Conservation (phyloP, 169 alveolate species). For the Plasmodium vivax region DNA sequence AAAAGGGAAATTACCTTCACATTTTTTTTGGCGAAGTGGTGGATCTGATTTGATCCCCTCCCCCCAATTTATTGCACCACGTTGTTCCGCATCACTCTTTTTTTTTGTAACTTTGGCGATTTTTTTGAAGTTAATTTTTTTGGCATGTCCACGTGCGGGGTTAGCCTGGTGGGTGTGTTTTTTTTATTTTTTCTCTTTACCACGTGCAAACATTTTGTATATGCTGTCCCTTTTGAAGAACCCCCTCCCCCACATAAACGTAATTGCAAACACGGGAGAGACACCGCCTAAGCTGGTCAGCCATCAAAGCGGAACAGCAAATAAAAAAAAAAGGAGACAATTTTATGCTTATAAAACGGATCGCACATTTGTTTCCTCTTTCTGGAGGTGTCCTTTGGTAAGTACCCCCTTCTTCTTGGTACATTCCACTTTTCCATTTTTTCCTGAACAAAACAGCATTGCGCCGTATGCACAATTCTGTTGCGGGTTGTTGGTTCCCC, state of each 20-base stretch:
- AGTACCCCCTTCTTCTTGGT: neutral
- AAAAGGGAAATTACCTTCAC: neutral
- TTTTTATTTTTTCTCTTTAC: neutral
- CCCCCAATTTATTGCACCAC: neutral
- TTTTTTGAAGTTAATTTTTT: neutral
- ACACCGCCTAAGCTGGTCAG: neutral
- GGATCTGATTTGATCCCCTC: neutral
- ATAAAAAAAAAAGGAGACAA: neutral
- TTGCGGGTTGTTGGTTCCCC: neutral
- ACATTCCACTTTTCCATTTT: neutral
- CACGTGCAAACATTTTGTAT: neutral
- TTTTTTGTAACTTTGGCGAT: neutral
- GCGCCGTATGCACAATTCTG: neutral
- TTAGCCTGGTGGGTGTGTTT: neutral
- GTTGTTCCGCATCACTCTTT: neutral
- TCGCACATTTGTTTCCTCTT: neutral
- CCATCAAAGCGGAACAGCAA: neutral
- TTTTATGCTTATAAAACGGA: neutral
- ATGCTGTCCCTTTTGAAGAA: neutral
- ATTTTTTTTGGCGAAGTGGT: neutral
- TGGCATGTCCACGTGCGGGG: neutral
- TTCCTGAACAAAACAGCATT: neutral
- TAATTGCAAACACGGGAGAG: neutral
- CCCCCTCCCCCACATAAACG: neutral
- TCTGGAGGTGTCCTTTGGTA: neutral